These are phyloP conservation scores for Starmera dryadoides DNA, from an alignment of 805 yeast species.

Conservation along the genomic window DNA sequence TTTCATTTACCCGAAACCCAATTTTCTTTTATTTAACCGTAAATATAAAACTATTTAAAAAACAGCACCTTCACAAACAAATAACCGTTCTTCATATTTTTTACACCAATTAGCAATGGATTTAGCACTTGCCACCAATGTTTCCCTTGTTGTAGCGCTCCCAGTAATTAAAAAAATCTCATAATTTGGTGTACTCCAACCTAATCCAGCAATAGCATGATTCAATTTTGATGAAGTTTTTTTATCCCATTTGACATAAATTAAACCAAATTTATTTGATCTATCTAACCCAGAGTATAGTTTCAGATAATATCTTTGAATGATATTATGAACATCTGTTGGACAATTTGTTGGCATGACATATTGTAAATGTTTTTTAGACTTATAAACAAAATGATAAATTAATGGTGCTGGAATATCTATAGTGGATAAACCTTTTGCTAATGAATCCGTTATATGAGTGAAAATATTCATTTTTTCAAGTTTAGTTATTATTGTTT, in stretches of 20 bases:
- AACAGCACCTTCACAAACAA: slow-evolving; percentile 67
- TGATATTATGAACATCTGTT: slow-evolving; percentile 8
- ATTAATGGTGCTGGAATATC: slow-evolving; percentile 53
- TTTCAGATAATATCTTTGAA: slow-evolving; percentile 16
- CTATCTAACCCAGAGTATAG: slow-evolving; percentile 21
- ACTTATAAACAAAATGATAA: slow-evolving; percentile 76
- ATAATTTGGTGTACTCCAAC: slow-evolving; percentile 51
- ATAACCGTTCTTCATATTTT: slow-evolving; percentile 60
- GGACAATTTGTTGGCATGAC: slow-evolving; percentile 30
- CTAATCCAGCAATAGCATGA: slow-evolving; percentile 31
- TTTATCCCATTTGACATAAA: slow-evolving; percentile 37
- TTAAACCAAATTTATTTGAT: slow-evolving; percentile 31
- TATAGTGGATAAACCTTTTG: slow-evolving; percentile 36
- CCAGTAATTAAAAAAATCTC: slow-evolving; percentile 60
- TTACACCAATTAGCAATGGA: slow-evolving; percentile 71
- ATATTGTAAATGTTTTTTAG: slow-evolving; percentile 60
- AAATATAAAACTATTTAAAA: slow-evolving; percentile 27
- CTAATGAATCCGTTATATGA: slow-evolving; percentile 16
- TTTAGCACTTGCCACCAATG: slow-evolving; percentile 54
- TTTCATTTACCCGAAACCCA: neutral
- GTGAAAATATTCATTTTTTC: slow-evolving; percentile 20
- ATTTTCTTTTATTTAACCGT: too few relatives aligned
- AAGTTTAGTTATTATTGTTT: slow-evolving; percentile 38
- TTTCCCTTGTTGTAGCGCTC: slow-evolving; percentile 46
- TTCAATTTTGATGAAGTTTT: slow-evolving; percentile 4